Evolutionary conservation across 2,329 filamentous ascomycete genomes (phyloP).

Genomic region (Xylaria sp.): DNA sequence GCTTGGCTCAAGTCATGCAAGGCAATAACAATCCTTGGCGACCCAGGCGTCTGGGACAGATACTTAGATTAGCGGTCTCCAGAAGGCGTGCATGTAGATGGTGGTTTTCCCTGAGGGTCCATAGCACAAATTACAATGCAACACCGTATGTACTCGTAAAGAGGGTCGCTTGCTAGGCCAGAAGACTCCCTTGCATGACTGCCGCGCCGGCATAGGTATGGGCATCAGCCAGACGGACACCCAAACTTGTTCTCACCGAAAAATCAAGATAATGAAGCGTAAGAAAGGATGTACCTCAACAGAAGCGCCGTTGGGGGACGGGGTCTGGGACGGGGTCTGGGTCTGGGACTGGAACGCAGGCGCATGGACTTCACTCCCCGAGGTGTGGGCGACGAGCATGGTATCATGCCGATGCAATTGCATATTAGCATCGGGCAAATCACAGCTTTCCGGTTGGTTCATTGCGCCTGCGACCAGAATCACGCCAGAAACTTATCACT

Average conservation of each 20-base stretch:
- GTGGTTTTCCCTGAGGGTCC: not conserved
- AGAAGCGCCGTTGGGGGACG: no score
- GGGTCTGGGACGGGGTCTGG: no score
- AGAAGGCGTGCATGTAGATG: constrained; percentile 3
- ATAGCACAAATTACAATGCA: not conserved
- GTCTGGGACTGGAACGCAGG: not conserved
- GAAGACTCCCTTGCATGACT: constrained; percentile 1
- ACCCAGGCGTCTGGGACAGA: not conserved
- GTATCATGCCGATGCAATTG: not conserved
- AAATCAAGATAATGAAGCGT: not conserved
- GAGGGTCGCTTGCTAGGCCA: not conserved
- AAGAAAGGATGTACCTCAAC: not conserved
- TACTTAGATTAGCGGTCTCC: constrained; percentile 1
- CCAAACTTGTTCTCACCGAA: not conserved
- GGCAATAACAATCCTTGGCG: not conserved
- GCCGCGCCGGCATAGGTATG: not conserved
- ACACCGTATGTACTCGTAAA: not conserved
- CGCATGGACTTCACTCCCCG: not conserved
- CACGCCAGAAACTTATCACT: not conserved
- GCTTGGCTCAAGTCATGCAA: not conserved
- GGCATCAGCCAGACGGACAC: not conserved
- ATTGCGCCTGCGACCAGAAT: not conserved
- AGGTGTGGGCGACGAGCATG: not conserved
- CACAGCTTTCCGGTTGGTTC: constrained; percentile 1
- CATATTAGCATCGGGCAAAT: not conserved